Conservation (phyloP, 1,139 yeast species). For the Groenewaldozyma sp. region DNA sequence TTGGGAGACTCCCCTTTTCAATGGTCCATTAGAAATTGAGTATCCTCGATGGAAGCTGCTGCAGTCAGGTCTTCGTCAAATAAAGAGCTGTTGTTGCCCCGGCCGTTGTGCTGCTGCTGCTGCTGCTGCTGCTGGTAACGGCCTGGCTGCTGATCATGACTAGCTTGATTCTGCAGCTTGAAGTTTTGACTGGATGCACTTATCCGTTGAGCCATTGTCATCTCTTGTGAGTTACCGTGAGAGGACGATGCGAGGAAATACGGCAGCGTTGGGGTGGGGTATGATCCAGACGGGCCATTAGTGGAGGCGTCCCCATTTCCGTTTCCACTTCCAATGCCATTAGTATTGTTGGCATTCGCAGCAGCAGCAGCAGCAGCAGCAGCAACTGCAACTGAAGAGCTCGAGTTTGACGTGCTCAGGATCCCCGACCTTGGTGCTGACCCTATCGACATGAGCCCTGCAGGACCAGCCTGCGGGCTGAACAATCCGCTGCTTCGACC, state of each 20-base stretch:
- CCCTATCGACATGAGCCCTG: too few relatives aligned
- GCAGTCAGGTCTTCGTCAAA: conserved; percentile 10
- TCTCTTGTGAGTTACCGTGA: too few relatives aligned
- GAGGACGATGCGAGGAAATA: too few relatives aligned
- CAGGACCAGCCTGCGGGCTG: too few relatives aligned
- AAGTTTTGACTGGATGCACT: too few relatives aligned
- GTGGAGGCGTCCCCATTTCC: not conserved
- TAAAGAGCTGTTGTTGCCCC: conserved; percentile 3
- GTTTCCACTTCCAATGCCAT: not conserved
- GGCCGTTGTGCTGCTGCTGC: conserved; percentile 1
- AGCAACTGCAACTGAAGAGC: not conserved
- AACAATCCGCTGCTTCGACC: not conserved
- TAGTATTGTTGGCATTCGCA: not conserved
- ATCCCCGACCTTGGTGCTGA: too few relatives aligned
- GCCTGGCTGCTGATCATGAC: conserved; percentile 1
- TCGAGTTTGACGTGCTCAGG: not conserved
- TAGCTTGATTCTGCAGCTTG: too few relatives aligned
- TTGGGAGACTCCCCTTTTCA: not conserved
- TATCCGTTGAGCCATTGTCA: too few relatives aligned
- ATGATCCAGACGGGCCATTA: not conserved
- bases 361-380: too few relatives aligned
- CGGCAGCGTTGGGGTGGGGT: too few relatives aligned
- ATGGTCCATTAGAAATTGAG: conserved; percentile 24
- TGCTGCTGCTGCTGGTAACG: conserved; percentile 3
- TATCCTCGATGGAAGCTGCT: conserved; percentile 16